A percentile compares a stretch with the other conserved stretches of the same genome.
phyloP scores from a whole-genome alignment of 768 basidiomycete genomes.

The Russula vinacea region DNA sequence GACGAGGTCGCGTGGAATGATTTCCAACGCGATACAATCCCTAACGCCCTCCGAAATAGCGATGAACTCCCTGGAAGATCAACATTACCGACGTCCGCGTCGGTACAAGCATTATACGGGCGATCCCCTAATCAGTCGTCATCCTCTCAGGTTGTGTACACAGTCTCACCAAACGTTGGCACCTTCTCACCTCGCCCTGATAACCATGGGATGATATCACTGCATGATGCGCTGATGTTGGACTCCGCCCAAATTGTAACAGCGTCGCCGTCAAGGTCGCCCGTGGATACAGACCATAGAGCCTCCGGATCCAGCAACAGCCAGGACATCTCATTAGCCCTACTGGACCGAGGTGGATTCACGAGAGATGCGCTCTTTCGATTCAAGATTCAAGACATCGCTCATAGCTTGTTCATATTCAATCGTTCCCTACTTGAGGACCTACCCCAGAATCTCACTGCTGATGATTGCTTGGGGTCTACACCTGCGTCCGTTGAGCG shows the following conservation, averaged over 20 bases:
- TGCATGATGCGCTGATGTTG: constrained; percentile 15
- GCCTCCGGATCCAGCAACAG: constrained; percentile 24
- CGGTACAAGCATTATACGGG: constrained; percentile 52
- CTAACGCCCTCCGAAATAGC: constrained; percentile 37
- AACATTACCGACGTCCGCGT: constrained; percentile 44
- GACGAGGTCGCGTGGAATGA: constrained; percentile 56
- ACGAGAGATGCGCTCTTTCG: constrained; percentile 61
- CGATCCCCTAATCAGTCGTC: constrained; percentile 43
- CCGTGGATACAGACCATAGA: constrained; percentile 31
- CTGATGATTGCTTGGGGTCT: constrained; percentile 35
- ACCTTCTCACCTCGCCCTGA: constrained; percentile 33
- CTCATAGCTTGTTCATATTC: constrained; percentile 59
- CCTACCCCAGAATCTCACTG: constrained; percentile 53
- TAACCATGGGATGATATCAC: constrained; percentile 15
- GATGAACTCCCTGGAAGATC: constrained; percentile 30
- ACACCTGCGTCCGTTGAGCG: constrained; percentile 14
- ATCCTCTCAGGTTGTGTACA: constrained; percentile 25
- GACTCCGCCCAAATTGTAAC: constrained; percentile 7
- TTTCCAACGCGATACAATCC: constrained; percentile 53
- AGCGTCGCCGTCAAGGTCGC: constrained; percentile 11
- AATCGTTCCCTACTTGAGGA: constrained; percentile 50
- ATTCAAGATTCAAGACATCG: constrained; percentile 60
- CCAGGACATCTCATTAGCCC: constrained; percentile 44
- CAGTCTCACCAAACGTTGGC: constrained; percentile 37
- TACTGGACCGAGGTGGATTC: constrained; percentile 62